Base-by-base conservation (phyloP, 1,139 yeast genomes). In the Candida sp. region DNA sequence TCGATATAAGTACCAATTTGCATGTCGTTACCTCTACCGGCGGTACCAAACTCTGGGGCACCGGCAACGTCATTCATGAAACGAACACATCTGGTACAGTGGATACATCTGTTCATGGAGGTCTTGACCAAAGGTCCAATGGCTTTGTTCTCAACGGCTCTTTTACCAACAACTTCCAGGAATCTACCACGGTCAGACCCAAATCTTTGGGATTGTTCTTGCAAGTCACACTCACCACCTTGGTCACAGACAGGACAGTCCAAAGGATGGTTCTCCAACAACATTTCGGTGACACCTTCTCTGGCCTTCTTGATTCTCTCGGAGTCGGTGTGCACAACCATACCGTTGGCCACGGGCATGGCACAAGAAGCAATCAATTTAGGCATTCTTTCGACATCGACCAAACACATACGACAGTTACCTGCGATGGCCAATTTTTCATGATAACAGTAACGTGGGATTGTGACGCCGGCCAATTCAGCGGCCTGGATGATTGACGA, bases 221-320 rank as follows among this genome's bases (percentile, higher is more conserved):
- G 97, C 62, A 90, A 81, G 68, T 90, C 97, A 77, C 97, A 90
- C 69, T 90, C 97, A 60, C 96, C 96, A 73, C 96, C 97, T 73
- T 90, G 96, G 72, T 90, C 97, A 73, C 97, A 90, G 50, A 90
- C 88, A 38, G 96, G 97, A 74, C 96, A 90, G 73, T 90, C 97
- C 67, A 90, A 80, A 34, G 97, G 97, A 75, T 90, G 97, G 77
- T 90, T 90, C 63, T 90, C 92, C 60, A 90, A 80, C 59, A 90
- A 74, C 86, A 90, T 88, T 72, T 90, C 97, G 47, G 96, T 90
- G 60, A 90, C 96, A 65, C 96, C 96, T 71, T 90, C 97, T 68
- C 96, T 83, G 42, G 96, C 92, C 72, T 88, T 86, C 69, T 84
- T 86, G 59, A 90, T 90, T 67, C 92, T 84, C 61, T 88, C 96